Percentiles rank a stretch among this genome's conserved stretches.
Evolutionary conservation across 257 asterid species (phyloP).

Genomic region (Gynochthodes officinalis): DNA sequence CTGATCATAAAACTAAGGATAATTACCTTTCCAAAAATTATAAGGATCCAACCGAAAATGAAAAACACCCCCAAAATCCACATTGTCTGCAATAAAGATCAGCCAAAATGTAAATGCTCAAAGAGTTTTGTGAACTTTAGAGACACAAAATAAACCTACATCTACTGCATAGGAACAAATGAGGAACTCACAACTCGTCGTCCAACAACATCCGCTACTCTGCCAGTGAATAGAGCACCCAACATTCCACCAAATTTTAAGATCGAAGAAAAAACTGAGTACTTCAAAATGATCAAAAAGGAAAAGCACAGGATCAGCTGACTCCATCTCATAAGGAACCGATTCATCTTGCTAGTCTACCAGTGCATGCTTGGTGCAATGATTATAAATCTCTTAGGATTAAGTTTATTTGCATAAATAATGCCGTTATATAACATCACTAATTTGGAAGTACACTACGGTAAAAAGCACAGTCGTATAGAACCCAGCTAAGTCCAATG

Average conservation of each 20-base stretch:
- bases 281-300: constrained; percentile 7
- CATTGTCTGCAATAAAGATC: constrained; percentile 20
- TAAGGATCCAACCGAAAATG: constrained; percentile 22
- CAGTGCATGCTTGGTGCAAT: not conserved
- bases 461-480: too few relatives aligned
- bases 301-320: not conserved
- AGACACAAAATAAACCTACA: not conserved
- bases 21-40: constrained; percentile 21
- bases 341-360: not conserved
- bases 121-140: not conserved
- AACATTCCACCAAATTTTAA: constrained; percentile 25
- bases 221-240: constrained; percentile 24
- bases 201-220: constrained; percentile 24
- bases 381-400: not conserved
- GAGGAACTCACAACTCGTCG: constrained; percentile 20
- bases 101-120: not conserved
- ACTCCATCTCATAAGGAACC: not conserved
- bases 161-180: not conserved
- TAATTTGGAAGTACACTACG: not conserved
- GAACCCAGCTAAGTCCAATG: too few relatives aligned
- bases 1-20: not conserved
- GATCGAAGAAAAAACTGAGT: constrained; percentile 21
- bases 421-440: not conserved
- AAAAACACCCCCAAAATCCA: constrained; percentile 19
- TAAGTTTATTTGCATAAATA: not conserved